Percentiles rank a stretch among this genome's conserved stretches.
Evolutionary conservation across 805 yeast genomes (phyloP).

Genomic region (Zygotorulaspora florentina): DNA sequence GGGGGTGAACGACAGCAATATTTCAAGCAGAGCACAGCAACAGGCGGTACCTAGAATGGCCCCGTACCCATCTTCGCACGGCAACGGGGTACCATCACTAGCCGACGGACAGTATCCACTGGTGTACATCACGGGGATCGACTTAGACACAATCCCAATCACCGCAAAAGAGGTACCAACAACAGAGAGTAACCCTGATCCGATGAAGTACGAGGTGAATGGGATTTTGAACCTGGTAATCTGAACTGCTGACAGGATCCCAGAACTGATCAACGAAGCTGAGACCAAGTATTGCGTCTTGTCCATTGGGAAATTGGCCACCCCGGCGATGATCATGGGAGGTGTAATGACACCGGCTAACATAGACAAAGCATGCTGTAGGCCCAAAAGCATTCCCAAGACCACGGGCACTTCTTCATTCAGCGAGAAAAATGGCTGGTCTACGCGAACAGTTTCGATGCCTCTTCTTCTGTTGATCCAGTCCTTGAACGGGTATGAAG

Average conservation of each 20-base stretch:
- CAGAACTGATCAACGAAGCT: slow-evolving; percentile 65
- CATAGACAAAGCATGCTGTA: slow-evolving; percentile 88
- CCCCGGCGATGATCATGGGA: slow-evolving; percentile 63
- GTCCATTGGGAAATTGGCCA: slow-evolving; percentile 53
- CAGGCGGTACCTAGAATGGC: slow-evolving; percentile 78
- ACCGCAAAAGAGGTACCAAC: slow-evolving; percentile 92
- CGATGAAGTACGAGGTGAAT: slow-evolving; percentile 70
- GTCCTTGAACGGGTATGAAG: slow-evolving; percentile 62
- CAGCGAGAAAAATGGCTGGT: slow-evolving; percentile 79
- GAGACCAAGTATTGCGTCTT: slow-evolving; percentile 64
- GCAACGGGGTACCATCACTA: slow-evolving; percentile 58
- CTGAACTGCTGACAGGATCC: slow-evolving; percentile 66
- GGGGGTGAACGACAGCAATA: slow-evolving; percentile 72
- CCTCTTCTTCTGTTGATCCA: slow-evolving; percentile 31
- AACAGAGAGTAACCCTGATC: slow-evolving; percentile 85
- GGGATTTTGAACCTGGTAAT: slow-evolving; percentile 76
- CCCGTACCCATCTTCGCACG: slow-evolving; percentile 92
- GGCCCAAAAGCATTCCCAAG: slow-evolving; percentile 71
- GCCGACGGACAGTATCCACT: slow-evolving; percentile 63
- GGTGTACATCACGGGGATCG: slow-evolving; percentile 75
- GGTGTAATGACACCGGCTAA: slow-evolving; percentile 88
- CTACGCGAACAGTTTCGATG: slow-evolving; percentile 38
- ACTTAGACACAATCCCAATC: slow-evolving; percentile 69
- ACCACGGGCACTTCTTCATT: slow-evolving; percentile 77
- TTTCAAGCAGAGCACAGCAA: slow-evolving; percentile 70